Conservation (phyloP, 129 eudicot genomes). For the Mikania micrantha region DNA sequence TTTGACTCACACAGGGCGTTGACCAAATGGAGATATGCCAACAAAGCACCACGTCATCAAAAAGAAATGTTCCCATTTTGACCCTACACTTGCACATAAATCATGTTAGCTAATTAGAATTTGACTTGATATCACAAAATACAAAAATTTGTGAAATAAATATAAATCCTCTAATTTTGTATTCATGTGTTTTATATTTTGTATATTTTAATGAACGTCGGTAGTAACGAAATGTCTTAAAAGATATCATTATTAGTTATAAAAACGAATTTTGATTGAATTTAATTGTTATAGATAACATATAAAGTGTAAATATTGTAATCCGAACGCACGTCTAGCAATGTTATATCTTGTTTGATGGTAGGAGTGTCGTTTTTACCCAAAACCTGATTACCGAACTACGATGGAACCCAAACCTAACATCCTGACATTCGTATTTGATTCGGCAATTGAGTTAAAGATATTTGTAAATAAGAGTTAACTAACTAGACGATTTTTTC, state of each 20-base stretch:
- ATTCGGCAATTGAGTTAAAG: too few relatives aligned
- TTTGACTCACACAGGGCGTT: not conserved
- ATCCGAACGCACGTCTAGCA: too few relatives aligned
- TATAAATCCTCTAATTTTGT: not conserved
- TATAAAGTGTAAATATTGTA: too few relatives aligned
- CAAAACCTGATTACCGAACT: too few relatives aligned
- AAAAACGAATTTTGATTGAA: too few relatives aligned
- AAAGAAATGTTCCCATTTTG: conserved; percentile 6
- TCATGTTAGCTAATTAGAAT: conserved; percentile 16
- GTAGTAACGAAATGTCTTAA: not conserved
- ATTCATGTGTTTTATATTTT: not conserved
- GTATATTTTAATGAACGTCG: not conserved
- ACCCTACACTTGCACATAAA: conserved; percentile 27
- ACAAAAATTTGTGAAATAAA: not conserved
- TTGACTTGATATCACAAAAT: not conserved
- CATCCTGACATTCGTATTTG: too few relatives aligned
- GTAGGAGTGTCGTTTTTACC: too few relatives aligned
- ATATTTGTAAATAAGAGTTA: too few relatives aligned
- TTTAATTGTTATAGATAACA: too few relatives aligned
- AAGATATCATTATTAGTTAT: not conserved
- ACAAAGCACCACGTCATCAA: conserved; percentile 9
- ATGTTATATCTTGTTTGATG: too few relatives aligned
- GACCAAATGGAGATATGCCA: conserved; percentile 7
- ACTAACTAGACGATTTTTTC: too few relatives aligned
- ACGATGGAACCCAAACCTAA: too few relatives aligned